Base-by-base conservation (phyloP, 192 early-diverging fungal species). In the Backusella mclennaniae region DNA sequence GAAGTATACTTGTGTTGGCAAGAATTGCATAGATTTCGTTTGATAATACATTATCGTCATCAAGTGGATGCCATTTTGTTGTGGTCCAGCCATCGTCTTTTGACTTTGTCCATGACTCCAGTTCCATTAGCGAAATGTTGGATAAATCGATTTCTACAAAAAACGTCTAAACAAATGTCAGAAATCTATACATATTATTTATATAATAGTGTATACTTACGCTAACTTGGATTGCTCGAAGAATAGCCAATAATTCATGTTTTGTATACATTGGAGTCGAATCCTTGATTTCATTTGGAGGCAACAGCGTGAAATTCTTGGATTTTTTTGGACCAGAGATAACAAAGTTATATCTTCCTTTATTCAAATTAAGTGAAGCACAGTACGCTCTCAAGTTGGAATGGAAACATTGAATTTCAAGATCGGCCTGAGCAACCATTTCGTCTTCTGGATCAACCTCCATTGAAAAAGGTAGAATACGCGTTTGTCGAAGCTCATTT, bases 341-440 rank as follows among this genome's bases (percentile, higher is more conserved):
- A 1, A n/a, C 6, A 23, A 74, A 78, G 0, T 46, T 15, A 67
- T 73, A 73, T 1, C 81, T 44, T 3, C 21, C 8, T 35, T 78
- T 78, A 67, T 82, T 78, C 41, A 82, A 41, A 38, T 78, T 78
- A 67, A 82, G 77, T 1, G 81, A 67, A 21, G 81, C 81, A 35
- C 81, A 82, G 38, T 82, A 78, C 1, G 81, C 77, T 63, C 23
- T 63, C 56, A 63, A 63, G 9, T 26, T 63, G 11, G 56, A 29
- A 63, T 63, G 6, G 8, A 63, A 63, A 8, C 21, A 29, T 26
- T 82, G 76, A 0, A 79, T 4, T 1, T 76, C 35, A 2, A 66
- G 33, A 29, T 76, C 70, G 36, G 76, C 75, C 4, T 67, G 74
- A 12, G 31, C 49, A 2, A 21, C 11, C 26, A 56, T 29, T 35